A percentile compares a stretch with the other conserved stretches of the same genome.
These are phyloP conservation scores for Pseudonitzschia multistriata DNA, from an alignment of 108 stramenopile species.

Conservation along the genomic window DNA sequence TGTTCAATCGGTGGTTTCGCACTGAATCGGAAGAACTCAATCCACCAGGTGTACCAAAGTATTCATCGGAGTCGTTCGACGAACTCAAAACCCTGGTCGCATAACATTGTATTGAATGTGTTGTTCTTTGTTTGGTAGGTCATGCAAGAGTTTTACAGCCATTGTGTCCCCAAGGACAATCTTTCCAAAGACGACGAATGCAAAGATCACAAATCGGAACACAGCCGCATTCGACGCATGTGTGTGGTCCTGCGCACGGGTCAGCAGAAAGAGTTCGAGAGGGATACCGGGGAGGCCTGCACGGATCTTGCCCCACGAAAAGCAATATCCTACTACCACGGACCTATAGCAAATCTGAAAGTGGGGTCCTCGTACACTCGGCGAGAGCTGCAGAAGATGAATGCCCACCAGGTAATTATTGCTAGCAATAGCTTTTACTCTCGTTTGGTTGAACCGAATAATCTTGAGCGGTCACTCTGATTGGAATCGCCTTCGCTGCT, in stretches of 20 bases:
- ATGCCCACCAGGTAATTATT: constrained; percentile 6
- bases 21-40: no score
- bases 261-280: constrained; percentile 2
- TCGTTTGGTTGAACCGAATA: background rate
- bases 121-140: background rate
- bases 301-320: constrained; percentile 17
- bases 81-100: no score
- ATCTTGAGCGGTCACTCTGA: no score
- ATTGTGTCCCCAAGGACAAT: constrained; percentile 46
- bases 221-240: constrained; percentile 32
- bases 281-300: constrained; percentile 40
- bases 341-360: background rate
- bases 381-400: background rate
- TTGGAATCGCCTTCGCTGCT: no score
- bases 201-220: background rate
- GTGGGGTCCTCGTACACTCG: constrained; percentile 4
- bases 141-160: constrained; percentile 50
- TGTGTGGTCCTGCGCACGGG: constrained; percentile 49
- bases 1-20: background rate
- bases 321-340: background rate
- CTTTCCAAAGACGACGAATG: constrained; percentile 12
- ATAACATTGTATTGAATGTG: no score
- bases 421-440: no score
- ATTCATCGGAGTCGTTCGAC: no score
- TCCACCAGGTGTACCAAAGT: background rate